Conservation (phyloP, 306 rosid species). For the Luffa acutangula region DNA sequence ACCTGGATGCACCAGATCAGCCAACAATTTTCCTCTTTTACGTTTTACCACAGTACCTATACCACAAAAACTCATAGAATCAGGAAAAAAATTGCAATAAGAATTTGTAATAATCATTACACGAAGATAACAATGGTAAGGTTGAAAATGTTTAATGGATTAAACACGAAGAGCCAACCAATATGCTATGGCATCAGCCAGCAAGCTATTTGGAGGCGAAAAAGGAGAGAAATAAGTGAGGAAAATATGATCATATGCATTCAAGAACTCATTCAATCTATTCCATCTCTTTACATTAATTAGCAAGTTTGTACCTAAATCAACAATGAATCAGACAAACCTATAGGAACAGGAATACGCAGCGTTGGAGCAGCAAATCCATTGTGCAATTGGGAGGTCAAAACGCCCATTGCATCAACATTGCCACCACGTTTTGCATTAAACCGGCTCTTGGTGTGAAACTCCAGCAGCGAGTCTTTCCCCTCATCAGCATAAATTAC, state of each 20-base stretch:
- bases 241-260: background rate
- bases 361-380: conserved; percentile 57
- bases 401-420: conserved; percentile 72
- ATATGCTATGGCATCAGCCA: too few relatives aligned
- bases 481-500: conserved; percentile 70
- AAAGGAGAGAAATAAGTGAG: background rate
- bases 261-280: background rate
- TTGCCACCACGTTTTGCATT: conserved; percentile 82
- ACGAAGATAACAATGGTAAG: background rate
- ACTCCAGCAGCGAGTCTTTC: conserved; percentile 50
- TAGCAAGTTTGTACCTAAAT: background rate
- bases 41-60: conserved; percentile 86
- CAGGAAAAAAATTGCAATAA: background rate
- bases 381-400: conserved; percentile 46
- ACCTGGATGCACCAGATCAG: conserved; percentile 66
- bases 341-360: conserved; percentile 91
- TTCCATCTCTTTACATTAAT: background rate
- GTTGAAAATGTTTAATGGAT: background rate
- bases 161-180: background rate
- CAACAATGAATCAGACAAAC: conserved; percentile 38
- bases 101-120: background rate
- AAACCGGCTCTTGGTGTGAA: conserved; percentile 39
- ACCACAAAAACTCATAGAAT: conserved; percentile 1
- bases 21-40: conserved; percentile 71
- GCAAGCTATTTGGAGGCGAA: too few relatives aligned